Percentiles rank a stretch among this genome's conserved stretches.
These are phyloP conservation scores for Chlorella sp. DNA, from an alignment of 139 green algal genomes.

Conservation along the genomic window DNA sequence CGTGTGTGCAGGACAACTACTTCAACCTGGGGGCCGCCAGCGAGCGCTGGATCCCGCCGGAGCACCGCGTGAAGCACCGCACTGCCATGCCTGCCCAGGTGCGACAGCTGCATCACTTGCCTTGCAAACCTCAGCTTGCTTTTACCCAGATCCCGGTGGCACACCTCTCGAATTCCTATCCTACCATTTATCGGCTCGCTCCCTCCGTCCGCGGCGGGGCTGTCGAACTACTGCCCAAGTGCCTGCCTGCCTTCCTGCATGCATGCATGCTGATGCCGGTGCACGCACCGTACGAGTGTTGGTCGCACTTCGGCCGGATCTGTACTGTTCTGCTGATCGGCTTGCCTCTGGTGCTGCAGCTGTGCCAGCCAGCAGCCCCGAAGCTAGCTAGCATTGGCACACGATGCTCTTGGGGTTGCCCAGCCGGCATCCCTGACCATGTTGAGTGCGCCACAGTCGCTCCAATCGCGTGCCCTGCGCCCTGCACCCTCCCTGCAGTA, in stretches of 20 bases:
- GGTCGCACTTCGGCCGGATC: too few species aligned
- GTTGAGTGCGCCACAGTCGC: neutral
- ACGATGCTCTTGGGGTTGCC: neutral
- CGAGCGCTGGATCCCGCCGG: conserved; percentile 51
- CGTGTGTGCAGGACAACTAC: conserved; percentile 35
- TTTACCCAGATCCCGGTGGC: too few species aligned
- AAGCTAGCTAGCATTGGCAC: neutral
- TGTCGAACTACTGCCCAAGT: too few species aligned
- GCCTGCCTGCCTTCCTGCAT: neutral
- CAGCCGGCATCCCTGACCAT: neutral
- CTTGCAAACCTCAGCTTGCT: too few species aligned
- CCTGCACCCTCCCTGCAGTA: neutral
- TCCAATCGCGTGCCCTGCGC: neutral
- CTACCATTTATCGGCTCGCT: too few species aligned
- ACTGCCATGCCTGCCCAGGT: conserved; percentile 15
- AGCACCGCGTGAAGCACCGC: conserved; percentile 36
- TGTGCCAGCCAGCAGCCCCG: neutral
- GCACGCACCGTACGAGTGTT: neutral
- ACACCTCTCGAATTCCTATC: too few species aligned
- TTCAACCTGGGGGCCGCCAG: conserved; percentile 44
- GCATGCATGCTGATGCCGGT: neutral
- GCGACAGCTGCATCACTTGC: neutral
- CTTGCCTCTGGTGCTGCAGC: neutral
- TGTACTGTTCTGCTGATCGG: too few species aligned
- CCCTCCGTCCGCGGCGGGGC: too few species aligned